Evolutionary conservation across 208 protist species (phyloP), one percentile per base, ranked within the genome.

Genomic region (Leishmania gerbilli): DNA sequence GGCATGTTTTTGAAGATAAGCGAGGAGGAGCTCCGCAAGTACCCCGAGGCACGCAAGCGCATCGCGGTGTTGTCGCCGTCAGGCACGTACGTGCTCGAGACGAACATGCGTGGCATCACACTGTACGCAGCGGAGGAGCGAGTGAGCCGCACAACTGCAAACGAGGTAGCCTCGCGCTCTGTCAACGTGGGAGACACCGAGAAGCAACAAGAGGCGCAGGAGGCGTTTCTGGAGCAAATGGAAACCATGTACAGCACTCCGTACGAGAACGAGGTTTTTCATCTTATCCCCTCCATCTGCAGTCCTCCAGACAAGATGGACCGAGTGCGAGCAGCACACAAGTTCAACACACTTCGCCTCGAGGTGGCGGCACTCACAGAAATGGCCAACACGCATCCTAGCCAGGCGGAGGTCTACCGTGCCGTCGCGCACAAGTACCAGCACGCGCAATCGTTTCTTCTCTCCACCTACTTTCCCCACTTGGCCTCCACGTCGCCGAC

Each of bases 281-380:
- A 79, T 40, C 87, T 96, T 78, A 1, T 91, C 1, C 90, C 92
- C 31, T 91, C 88, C 31, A 71, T 95, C 51, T 86, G 94, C 67
- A 91, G 82, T 60, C 84, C 94, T 21, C 94, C 94, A n/a, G 94
- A 97, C 83, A 97, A 97, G 84, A 91, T 96, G 85, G 94, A 97
- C 79, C 87, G 94, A 69, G 83, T 95, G 42, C 84, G 85, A n/a
- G 94, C 94, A 0, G 91, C 90, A 34, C 84, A 91, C 75, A 97
- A 96, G 77, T 80, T 94, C 45, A 84, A 91, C 58, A 51, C 85
- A 34, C 87, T 97, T 11, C 62, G 84, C 15, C 84, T 85, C 9
- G 89, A 97, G 74, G 76, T 89, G 47, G 81, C 15, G 49, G 79
- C 79, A 5, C 85, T 96, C 71, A 74, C 80, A 69, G 75, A 77